A percentile compares a stretch with the other conserved stretches of the same genome.
Conservation (phyloP, 1,284 basidiomycete species). For the Wolfiporia cocos region DNA sequence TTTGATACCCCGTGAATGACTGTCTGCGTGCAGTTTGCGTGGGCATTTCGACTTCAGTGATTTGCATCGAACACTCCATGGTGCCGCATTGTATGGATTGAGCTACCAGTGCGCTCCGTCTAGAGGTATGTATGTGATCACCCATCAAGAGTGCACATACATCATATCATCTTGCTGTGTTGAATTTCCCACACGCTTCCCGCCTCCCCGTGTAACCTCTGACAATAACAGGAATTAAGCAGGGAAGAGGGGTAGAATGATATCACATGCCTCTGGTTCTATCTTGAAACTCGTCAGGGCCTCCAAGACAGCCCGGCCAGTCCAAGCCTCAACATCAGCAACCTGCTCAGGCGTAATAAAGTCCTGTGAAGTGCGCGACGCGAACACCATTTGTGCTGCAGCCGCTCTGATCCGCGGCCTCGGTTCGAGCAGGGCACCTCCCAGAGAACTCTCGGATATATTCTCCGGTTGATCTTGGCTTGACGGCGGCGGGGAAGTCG, state of each 20-base stretch:
- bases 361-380: slow-evolving; percentile 66
- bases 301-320: slow-evolving; percentile 46
- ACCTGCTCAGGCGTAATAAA: slow-evolving; percentile 76
- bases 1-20: too few species aligned
- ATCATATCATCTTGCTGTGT: too few species aligned
- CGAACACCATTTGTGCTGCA: slow-evolving; percentile 81
- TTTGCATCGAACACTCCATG: too few species aligned
- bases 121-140: too few species aligned
- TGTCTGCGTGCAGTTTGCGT: too few species aligned
- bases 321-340: slow-evolving; percentile 59
- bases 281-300: slow-evolving; percentile 35
- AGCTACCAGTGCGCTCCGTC: too few species aligned
- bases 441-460: slow-evolving; percentile 17
- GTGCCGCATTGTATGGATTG: too few species aligned
- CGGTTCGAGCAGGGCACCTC: slow-evolving; percentile 18
- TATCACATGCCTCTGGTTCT: slow-evolving; percentile 38
- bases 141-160: too few species aligned
- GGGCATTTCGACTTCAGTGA: too few species aligned
- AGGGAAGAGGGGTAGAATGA: background rate
- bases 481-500: slow-evolving; percentile 14
- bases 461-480: slow-evolving; percentile 27
- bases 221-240: slow-evolving; percentile 4
- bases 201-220: slow-evolving; percentile 31
- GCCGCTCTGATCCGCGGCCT: slow-evolving; percentile 60
- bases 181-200: slow-evolving; percentile 40